Base-by-base conservation (phyloP, 225 moss, liverwort and hornwort species). In the Climacium dendroides region DNA sequence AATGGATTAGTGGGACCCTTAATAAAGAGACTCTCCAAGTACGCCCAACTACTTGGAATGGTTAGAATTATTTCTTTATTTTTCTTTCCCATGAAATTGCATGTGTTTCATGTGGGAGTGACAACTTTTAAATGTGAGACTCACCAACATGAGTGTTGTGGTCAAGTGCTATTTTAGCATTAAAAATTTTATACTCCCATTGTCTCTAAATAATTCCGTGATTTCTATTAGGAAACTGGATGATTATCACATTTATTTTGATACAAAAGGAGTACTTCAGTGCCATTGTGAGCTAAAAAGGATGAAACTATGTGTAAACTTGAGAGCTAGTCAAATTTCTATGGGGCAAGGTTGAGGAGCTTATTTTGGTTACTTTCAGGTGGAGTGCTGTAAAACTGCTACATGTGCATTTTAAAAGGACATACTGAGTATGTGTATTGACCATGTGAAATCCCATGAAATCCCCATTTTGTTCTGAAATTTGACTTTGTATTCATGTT, bases 11-110 rank as follows among this genome's bases (percentile, higher is more conserved):
- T 5, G 22, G 35, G 9, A 75, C 14, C 15, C 8, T 75, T 22
- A 52, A 34, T 0, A 1, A 34, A 52, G 0, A 20, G 0, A 22
- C 8, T 52, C 5, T 52, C 3, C 2, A 52, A 52, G 2, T 52
- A 13, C 2, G 1, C 1, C 7, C 8, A 35, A 75, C 22, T 14
- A 20, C 3, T 8, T 74, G 0, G 8, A 34, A 1, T 43, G 10
- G 16, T 43, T 71, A 17, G 11, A 52, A 3, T 52, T 75, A 20
- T 8, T 22, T 75, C 22, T 35, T 20, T 74, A 34, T 34, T 34
- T 32, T 0, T 50, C 9, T 75, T 23, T 0, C 3, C 1, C 2
- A 7, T 47, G 20, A 58, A 43, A 30, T 20, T 3, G 9, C 32
- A 60, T 34, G 45, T 58, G 34, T 45, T 71, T 71, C 34, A 57